phyloP scores from a whole-genome alignment of 495 filamentous ascomycete species.

The Aspergillus diversus region DNA sequence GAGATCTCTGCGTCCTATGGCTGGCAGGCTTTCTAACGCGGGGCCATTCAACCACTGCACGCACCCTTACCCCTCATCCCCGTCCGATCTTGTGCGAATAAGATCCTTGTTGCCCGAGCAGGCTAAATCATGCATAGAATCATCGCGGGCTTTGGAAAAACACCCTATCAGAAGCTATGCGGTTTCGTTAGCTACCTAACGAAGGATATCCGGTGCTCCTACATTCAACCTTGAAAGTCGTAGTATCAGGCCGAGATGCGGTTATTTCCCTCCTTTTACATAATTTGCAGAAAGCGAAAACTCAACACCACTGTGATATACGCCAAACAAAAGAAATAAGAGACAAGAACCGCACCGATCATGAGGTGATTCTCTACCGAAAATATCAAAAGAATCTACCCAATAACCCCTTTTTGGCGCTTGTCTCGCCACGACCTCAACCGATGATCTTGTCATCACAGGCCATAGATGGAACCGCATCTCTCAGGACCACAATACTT shows the following conservation, averaged over 20 bases:
- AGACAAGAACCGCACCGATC: neutral
- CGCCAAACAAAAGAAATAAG: neutral
- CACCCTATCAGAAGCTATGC: neutral
- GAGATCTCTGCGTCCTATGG: too few relatives aligned
- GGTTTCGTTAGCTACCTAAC: neutral
- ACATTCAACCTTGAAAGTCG: neutral
- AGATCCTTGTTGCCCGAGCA: neutral
- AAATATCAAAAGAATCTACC: neutral
- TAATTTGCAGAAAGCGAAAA: neutral
- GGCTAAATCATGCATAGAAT: conserved; percentile 3
- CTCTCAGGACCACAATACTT: neutral
- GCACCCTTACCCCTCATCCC: conserved; percentile 1
- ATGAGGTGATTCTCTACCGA: neutral
- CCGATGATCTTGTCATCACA: neutral
- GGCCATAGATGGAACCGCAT: neutral
- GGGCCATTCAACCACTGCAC: neutral
- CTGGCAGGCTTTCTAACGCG: too few relatives aligned
- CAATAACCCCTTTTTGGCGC: conserved; percentile 10
- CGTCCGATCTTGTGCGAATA: neutral
- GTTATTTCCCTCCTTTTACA: neutral
- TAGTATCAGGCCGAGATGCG: neutral
- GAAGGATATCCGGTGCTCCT: neutral
- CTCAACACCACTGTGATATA: neutral
- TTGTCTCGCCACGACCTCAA: conserved; percentile 3
- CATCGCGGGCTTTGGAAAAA: neutral